Percentiles rank a stretch among this genome's conserved stretches.
phyloP scores from a whole-genome alignment of 2,329 filamentous ascomycete genomes.

The Thelonectria rubi region DNA sequence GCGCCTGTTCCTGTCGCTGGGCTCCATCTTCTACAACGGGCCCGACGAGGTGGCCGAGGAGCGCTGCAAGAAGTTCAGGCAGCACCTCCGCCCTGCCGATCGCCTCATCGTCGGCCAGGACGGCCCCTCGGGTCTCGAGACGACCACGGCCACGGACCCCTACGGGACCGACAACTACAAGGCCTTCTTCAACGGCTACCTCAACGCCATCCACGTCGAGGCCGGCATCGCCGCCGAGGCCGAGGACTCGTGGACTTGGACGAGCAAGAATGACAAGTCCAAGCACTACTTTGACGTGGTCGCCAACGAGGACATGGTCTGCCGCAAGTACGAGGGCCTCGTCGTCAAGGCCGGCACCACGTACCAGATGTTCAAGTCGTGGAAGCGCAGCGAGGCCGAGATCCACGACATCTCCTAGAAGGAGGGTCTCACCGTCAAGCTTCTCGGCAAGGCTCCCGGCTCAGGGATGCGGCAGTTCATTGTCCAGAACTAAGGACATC shows the following conservation, averaged over 20 bases:
- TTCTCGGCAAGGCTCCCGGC: slow-evolving; percentile 29
- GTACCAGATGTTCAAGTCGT: slow-evolving; percentile 37
- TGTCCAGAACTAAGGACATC: background rate
- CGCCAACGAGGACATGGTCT: slow-evolving; percentile 24
- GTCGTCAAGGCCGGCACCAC: background rate
- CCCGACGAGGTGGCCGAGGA: slow-evolving; percentile 30
- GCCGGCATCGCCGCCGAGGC: slow-evolving; percentile 23
- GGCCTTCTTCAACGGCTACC: slow-evolving; percentile 26
- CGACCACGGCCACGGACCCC: background rate
- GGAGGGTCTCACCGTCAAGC: slow-evolving; percentile 26
- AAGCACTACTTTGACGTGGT: slow-evolving; percentile 36
- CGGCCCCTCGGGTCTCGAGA: slow-evolving; percentile 14
- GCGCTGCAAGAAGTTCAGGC: slow-evolving; percentile 29
- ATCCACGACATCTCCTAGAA: slow-evolving; percentile 25
- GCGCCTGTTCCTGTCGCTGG: slow-evolving; percentile 31
- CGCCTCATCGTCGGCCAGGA: slow-evolving; percentile 33
- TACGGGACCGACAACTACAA: slow-evolving; percentile 32
- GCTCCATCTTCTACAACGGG: slow-evolving; percentile 33
- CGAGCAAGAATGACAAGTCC: slow-evolving; percentile 11
- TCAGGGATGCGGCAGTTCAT: slow-evolving; percentile 37
- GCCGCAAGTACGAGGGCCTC: slow-evolving; percentile 14
- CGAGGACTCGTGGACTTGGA: slow-evolving; percentile 15
- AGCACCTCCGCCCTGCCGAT: slow-evolving; percentile 21
- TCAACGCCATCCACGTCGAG: slow-evolving; percentile 12
- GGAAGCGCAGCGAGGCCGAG: slow-evolving; percentile 33